Evolutionary conservation across 148 eudicot species (phyloP), one percentile per base, ranked within the genome.

Genomic region (Cornus controversa): DNA sequence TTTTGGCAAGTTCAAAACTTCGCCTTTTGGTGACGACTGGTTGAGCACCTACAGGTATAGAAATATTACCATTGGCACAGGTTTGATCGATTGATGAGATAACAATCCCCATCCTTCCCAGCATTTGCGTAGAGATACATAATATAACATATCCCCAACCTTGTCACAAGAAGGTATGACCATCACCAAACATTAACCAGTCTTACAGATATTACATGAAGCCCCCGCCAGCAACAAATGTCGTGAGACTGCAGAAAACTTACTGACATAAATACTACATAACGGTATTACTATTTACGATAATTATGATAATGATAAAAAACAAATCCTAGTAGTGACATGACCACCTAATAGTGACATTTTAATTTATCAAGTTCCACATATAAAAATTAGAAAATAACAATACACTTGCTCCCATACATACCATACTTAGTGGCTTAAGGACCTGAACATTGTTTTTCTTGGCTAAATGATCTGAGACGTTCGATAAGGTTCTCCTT

Each of bases 401-500:
- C 24, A 60, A 3, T n/a, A 18, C 18, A 60, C 22, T 60, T 15
- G 36, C 22, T 29, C 27, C 23, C 29, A n/a, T 31, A 60, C 81
- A 29, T 78, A 82, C 84, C 81, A 57, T 74, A 15, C 31, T 54
- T 50, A 53, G 24, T 57, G 60, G 67, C 57, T 81, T 75, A 80
- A 60, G 80, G 69, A 60, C 70, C 68, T 15, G 75, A 67, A 34
- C 42, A 47, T 72, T 85, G 82, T 40, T 84, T 79, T n/a, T 60
- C 64, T n/a, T 60, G 60, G 84, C 81, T 79, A 79, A 92, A 90
- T 70, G 90, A 80, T 80, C 78, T 86, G 69, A 96, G 87, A 47
- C 84, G 89, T 68, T 80, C 84, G 31, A 96, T 78, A 63, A 96
- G 83, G 66, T 57, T 88, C 58, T 81, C 89, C 81, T 96, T 96